Evolutionary conservation across 257 asterid species (phyloP).

Genomic region (Petunia axillaris): DNA sequence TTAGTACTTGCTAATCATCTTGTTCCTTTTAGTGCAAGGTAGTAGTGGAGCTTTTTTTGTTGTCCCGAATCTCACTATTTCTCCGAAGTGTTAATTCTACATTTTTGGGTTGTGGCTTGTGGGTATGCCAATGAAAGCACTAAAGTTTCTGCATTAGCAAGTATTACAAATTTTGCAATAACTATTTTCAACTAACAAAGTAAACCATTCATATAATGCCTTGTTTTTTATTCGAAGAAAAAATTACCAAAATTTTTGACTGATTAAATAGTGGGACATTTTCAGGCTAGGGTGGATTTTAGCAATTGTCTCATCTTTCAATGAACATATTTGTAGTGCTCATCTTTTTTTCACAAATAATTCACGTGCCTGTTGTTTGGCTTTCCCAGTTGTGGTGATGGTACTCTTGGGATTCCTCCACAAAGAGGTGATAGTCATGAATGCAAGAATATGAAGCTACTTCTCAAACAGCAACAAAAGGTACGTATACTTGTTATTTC

Average conservation of each 20-base stretch:
- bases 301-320: neutral
- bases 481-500: slow-evolving; percentile 46
- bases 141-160: neutral
- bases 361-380: slow-evolving; percentile 27
- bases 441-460: slow-evolving; percentile 98
- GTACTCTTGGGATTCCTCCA: slow-evolving; percentile 83
- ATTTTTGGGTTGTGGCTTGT: neutral
- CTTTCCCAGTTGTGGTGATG: slow-evolving; percentile 91
- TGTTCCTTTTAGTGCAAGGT: neutral
- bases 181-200: too few relatives aligned
- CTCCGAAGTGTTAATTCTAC: neutral
- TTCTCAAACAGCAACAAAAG: slow-evolving; percentile 90
- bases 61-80: neutral
- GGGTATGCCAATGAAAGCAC: neutral
- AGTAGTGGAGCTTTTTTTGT: neutral
- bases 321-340: neutral
- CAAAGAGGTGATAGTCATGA: slow-evolving; percentile 96
- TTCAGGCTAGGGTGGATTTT: neutral
- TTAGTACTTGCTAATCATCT: slow-evolving; percentile 23
- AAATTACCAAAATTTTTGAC: neutral
- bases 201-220: neutral
- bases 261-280: neutral
- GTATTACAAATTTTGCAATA: neutral
- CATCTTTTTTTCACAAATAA: neutral
- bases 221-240: neutral